Percentiles rank a stretch among this genome's conserved stretches.
Evolutionary conservation across 2,329 filamentous ascomycete species (phyloP).

Genomic region (Neopestalotiopsis sp.): DNA sequence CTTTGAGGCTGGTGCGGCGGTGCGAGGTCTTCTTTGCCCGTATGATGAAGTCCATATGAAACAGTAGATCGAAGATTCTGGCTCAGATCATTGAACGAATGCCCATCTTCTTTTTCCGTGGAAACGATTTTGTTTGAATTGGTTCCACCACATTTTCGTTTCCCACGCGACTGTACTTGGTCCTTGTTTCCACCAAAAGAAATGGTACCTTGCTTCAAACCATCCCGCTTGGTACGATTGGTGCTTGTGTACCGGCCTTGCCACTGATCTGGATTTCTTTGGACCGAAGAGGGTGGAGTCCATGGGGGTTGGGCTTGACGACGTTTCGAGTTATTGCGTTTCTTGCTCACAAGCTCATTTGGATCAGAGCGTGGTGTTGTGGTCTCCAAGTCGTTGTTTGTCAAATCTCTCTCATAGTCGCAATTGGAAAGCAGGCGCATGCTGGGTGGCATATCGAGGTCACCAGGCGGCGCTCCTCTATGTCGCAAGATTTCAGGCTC

Average conservation of each 20-base stretch:
- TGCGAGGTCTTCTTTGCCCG: background rate
- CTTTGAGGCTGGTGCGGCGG: background rate
- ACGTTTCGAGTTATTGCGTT: slow-evolving; percentile 8
- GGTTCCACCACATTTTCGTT: background rate
- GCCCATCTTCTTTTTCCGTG: background rate
- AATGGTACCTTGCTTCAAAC: slow-evolving; percentile 32
- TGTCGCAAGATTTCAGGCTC: slow-evolving; percentile 36
- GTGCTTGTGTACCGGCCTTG: background rate
- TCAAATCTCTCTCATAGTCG: slow-evolving; percentile 9
- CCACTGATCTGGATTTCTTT: slow-evolving; percentile 18
- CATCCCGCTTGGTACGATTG: slow-evolving; percentile 11
- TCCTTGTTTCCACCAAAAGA: slow-evolving; percentile 23
- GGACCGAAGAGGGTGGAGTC: slow-evolving; percentile 35
- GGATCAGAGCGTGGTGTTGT: slow-evolving; percentile 31
- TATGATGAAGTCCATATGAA: background rate
- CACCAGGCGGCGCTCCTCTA: slow-evolving; percentile 30
- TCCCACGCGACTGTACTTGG: background rate
- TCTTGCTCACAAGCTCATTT: slow-evolving; percentile 9
- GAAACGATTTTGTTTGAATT: background rate
- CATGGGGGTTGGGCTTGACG: slow-evolving; percentile 29
- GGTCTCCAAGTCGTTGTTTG: slow-evolving; percentile 26
- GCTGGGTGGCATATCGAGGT: slow-evolving; percentile 32
- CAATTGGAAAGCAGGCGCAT: slow-evolving; percentile 20
- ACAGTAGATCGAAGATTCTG: background rate
- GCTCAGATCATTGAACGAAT: background rate